Evolutionary conservation across 441 rosid genomes (phyloP).

Genomic region (Erodium trifolium): DNA sequence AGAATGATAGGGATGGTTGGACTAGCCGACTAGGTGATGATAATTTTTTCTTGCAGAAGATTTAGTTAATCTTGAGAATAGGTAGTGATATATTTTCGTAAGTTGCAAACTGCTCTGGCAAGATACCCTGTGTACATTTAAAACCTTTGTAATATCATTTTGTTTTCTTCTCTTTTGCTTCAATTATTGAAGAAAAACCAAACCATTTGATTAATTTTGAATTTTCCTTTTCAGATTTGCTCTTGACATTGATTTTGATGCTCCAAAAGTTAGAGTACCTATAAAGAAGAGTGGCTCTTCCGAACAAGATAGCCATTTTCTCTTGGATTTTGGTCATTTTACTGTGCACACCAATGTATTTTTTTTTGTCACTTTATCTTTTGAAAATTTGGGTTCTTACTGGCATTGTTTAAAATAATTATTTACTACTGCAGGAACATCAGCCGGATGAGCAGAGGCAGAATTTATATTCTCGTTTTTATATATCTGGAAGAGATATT

Average conservation of each 20-base stretch:
- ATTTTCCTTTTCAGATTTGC: constrained; percentile 63
- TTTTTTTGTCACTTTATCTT: constrained; percentile 19
- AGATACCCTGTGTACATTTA: not conserved
- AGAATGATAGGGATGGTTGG: constrained; percentile 3
- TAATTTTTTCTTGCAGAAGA: constrained; percentile 1
- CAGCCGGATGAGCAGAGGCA: constrained; percentile 70
- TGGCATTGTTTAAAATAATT: constrained; percentile 22
- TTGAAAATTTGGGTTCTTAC: constrained; percentile 18
- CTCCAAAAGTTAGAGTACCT: constrained; percentile 96
- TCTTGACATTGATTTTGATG: constrained; percentile 97
- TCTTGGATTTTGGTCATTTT: constrained; percentile 96
- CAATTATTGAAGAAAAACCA: constrained; percentile 7
- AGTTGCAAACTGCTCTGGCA: not conserved
- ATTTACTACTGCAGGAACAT: constrained; percentile 51
- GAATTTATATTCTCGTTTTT: constrained; percentile 82
- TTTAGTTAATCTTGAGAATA: not conserved
- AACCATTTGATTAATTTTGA: not conserved
- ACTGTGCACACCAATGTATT: constrained; percentile 80
- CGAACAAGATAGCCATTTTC: constrained; percentile 67
- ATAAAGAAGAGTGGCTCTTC: constrained; percentile 54
- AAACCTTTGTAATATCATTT: not conserved
- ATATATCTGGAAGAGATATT: constrained; percentile 91
- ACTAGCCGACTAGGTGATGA: not conserved
- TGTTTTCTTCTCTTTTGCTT: constrained; percentile 3
- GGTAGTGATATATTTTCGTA: not conserved